Percentiles rank a stretch among this genome's conserved stretches.
Evolutionary conservation across 1,284 basidiomycete species (phyloP).

Genomic region (Anthracocystis panici-leucophaei): DNA sequence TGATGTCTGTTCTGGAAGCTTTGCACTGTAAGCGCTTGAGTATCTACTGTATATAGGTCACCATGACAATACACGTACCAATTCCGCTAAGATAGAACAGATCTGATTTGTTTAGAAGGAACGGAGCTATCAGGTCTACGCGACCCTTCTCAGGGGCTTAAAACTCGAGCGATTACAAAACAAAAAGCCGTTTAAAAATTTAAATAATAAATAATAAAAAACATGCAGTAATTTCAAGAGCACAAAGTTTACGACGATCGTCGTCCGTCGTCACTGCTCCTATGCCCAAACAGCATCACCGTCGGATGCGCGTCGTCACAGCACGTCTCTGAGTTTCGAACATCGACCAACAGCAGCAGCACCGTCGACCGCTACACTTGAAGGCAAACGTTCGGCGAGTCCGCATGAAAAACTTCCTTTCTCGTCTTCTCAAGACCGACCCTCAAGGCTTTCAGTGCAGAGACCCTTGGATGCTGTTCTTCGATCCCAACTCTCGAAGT

Average conservation of each 20-base stretch:
- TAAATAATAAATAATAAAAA: background rate
- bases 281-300: background rate
- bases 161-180: conserved; percentile 1
- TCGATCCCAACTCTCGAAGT: background rate
- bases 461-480: background rate
- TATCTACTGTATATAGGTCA: too few species aligned
- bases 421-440: background rate
- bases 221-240: background rate
- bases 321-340: conserved; percentile 7
- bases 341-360: background rate
- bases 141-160: conserved; percentile 7
- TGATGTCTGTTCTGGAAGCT: too few species aligned
- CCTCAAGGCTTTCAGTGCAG: background rate
- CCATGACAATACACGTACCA: too few species aligned
- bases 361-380: too few species aligned
- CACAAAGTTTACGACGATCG: conserved; percentile 1
- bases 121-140: background rate
- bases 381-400: conserved; percentile 1
- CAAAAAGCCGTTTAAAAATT: background rate
- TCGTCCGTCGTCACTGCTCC: conserved; percentile 1
- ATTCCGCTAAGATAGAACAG: too few species aligned
- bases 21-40: too few species aligned
- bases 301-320: conserved; percentile 7
- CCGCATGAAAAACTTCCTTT: background rate
- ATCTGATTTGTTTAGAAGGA: too few species aligned